Conservation (phyloP, 148 eudicot species). For the Diospyros kaki region DNA sequence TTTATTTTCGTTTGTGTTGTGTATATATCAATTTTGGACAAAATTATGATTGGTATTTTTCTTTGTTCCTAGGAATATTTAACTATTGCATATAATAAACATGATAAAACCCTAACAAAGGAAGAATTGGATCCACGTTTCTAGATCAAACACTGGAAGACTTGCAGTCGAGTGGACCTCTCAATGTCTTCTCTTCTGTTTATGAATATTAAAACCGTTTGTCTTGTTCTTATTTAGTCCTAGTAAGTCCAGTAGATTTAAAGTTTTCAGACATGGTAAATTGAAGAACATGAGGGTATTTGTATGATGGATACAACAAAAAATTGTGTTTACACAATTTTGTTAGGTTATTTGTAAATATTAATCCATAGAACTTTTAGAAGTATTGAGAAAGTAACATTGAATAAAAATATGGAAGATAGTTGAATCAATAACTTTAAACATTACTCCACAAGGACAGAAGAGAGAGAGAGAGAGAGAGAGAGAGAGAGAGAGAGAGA, state of each 20-base stretch:
- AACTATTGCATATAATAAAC: background rate
- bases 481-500: no score
- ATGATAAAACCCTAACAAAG: background rate
- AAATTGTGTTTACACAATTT: no score
- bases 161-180: background rate
- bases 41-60: background rate
- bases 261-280: background rate
- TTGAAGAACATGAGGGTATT: background rate
- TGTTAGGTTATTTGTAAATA: no score
- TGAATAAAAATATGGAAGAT: no score
- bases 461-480: no score
- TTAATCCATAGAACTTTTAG: no score
- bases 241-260: background rate
- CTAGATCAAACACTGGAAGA: background rate
- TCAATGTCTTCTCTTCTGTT: slow-evolving; percentile 3
- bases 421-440: no score
- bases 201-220: background rate
- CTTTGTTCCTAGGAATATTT: background rate
- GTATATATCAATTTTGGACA: no score
- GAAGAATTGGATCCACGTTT: background rate
- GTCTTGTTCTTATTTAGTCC: background rate
- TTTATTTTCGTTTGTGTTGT: background rate
- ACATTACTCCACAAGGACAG: no score
- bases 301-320: no score
- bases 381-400: no score